These are phyloP conservation scores for Orbilia blumenaviensis DNA, from an alignment of 2,329 filamentous ascomycete genomes.

Conservation along the genomic window DNA sequence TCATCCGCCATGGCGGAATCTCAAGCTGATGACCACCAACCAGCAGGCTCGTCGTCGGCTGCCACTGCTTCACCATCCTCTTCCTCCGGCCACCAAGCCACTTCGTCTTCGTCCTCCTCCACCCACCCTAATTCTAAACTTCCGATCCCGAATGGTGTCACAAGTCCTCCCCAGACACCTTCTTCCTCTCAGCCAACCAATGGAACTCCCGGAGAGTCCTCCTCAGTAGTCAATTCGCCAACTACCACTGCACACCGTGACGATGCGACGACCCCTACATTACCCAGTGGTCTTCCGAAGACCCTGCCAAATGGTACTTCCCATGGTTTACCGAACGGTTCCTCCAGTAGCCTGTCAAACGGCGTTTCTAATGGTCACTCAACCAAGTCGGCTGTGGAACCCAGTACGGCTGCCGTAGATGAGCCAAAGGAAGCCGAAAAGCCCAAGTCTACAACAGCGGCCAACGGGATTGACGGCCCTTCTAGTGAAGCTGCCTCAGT, in stretches of 20 bases:
- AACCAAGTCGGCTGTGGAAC: constrained; percentile 1
- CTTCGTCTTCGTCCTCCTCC: constrained; percentile 8
- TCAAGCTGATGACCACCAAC: constrained; percentile 52
- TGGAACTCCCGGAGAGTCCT: constrained; percentile 20
- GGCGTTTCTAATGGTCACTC: not conserved
- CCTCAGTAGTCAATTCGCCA: not conserved
- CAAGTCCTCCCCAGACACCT: constrained; percentile 19
- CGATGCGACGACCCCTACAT: constrained; percentile 11
- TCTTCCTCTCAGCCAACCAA: constrained; percentile 15
- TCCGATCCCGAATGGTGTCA: constrained; percentile 39
- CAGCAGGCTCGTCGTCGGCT: constrained; percentile 44
- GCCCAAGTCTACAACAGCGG: not conserved
- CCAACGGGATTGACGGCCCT: constrained; percentile 23
- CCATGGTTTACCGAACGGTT: not conserved
- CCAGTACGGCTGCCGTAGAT: not conserved
- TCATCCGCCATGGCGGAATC: constrained; percentile 49
- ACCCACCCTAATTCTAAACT: constrained; percentile 34
- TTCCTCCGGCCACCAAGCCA: constrained; percentile 6
- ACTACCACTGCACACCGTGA: constrained; percentile 31
- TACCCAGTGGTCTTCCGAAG: not conserved
- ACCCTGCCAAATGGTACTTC: not conserved
- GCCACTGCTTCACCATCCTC: constrained; percentile 14
- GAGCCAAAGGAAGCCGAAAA: constrained; percentile 11
- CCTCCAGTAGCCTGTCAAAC: not conserved
- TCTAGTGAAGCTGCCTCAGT: not conserved